Evolutionary conservation across 2,329 filamentous ascomycete species (phyloP).

Genomic region (Nemania sp.): DNA sequence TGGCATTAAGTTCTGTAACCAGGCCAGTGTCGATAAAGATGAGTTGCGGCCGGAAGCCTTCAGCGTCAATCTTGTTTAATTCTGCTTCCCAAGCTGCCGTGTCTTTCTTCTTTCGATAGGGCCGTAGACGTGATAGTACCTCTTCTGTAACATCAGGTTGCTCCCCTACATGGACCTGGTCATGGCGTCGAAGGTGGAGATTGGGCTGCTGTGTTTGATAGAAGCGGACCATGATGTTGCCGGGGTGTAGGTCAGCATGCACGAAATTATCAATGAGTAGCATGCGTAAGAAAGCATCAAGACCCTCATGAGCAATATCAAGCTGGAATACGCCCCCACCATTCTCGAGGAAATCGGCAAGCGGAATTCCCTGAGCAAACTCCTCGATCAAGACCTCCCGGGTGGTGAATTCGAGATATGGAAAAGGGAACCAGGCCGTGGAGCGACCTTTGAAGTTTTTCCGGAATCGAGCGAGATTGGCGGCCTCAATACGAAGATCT

Average conservation of each 20-base stretch:
- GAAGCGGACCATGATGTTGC: constrained; percentile 99
- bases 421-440: constrained; percentile 97
- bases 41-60: constrained; percentile 92
- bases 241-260: constrained; percentile 94
- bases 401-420: constrained; percentile 92
- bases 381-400: constrained; percentile 94
- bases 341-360: constrained; percentile 89
- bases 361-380: constrained; percentile 92
- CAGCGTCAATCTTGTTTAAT: constrained; percentile 80
- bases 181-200: constrained; percentile 62
- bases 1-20: constrained; percentile 90
- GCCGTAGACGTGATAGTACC: constrained; percentile 82
- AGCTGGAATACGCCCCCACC: constrained; percentile 93
- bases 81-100: constrained; percentile 78
- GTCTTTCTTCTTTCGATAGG: constrained; percentile 73
- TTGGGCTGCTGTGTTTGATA: constrained; percentile 84
- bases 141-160: constrained; percentile 83
- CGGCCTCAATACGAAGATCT: constrained; percentile 92
- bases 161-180: constrained; percentile 48
- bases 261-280: constrained; percentile 97
- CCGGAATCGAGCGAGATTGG: constrained; percentile 89
- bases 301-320: constrained; percentile 93
- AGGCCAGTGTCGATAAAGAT: constrained; percentile 98
- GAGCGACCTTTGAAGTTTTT: constrained; percentile 89
- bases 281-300: constrained; percentile 97